A percentile compares a stretch with the other conserved stretches of the same genome.
Evolutionary conservation across 176 grass and related monocot genomes (phyloP).

Genomic region (Raddia distichophylla): DNA sequence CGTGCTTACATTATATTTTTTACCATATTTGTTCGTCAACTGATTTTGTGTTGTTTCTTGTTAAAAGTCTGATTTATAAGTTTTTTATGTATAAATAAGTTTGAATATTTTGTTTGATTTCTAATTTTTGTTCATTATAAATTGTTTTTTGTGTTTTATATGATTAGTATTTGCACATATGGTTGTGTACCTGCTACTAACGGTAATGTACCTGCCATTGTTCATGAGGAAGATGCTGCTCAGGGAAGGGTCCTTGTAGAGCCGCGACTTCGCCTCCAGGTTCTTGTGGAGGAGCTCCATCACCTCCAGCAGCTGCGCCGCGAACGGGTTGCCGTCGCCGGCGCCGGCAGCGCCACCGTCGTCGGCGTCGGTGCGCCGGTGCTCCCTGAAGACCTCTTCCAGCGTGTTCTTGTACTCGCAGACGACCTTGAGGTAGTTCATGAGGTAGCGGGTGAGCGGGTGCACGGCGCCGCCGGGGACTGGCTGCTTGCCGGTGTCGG

Average conservation of each 20-base stretch:
- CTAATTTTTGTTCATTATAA: too few species aligned
- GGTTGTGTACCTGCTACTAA: too few species aligned
- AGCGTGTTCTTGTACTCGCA: slow-evolving; percentile 87
- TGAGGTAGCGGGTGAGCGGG: slow-evolving; percentile 77
- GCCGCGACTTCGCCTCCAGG: slow-evolving; percentile 63
- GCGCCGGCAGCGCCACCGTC: not conserved
- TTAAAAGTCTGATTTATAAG: too few species aligned
- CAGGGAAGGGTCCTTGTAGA: slow-evolving; percentile 68
- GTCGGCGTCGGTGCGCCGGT: slow-evolving; percentile 38
- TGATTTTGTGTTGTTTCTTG: too few species aligned
- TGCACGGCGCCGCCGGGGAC: slow-evolving; percentile 80
- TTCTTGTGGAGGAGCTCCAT: slow-evolving; percentile 83
- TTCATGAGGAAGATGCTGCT: slow-evolving; percentile 92
- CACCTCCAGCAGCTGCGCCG: slow-evolving; percentile 62
- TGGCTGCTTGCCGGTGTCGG: slow-evolving; percentile 55
- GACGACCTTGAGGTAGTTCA: slow-evolving; percentile 90
- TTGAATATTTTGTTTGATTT: too few species aligned
- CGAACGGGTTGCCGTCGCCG: slow-evolving; percentile 56
- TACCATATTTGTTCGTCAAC: too few species aligned
- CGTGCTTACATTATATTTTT: too few species aligned
- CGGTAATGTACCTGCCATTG: slow-evolving; percentile 50
- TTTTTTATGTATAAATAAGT: too few species aligned
- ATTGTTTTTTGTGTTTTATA: too few species aligned
- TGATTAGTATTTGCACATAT: too few species aligned
- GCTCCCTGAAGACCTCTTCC: slow-evolving; percentile 79